Evolutionary conservation across 2,329 filamentous ascomycete species (phyloP).

Genomic region (Colletotrichum horii): DNA sequence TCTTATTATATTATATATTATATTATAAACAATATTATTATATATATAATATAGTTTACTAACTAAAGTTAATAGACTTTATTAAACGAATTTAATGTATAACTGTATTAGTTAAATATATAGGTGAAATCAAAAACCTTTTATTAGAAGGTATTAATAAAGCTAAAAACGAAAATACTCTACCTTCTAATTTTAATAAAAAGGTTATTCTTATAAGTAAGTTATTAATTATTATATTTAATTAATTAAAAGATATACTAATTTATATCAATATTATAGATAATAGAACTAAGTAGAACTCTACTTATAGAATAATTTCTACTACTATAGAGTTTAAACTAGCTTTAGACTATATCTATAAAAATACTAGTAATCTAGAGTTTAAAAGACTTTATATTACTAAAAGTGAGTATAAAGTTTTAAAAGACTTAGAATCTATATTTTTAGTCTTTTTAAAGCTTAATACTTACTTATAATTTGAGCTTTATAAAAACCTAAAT

Average conservation of each 20-base stretch:
- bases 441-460: no score
- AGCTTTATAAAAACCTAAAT: no score
- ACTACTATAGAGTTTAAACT: no score
- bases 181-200: neutral
- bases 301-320: no score
- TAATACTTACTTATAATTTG: no score
- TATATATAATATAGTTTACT: neutral
- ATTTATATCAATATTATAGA: neutral
- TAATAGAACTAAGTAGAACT: no score
- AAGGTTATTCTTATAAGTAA: neutral
- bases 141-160: neutral
- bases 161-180: neutral
- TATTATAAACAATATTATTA: neutral
- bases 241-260: neutral
- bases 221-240: neutral
- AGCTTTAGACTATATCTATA: no score
- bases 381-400: no score
- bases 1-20: no score
- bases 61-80: neutral
- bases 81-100: neutral
- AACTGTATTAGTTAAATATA: neutral
- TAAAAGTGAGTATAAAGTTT: no score
- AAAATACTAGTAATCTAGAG: neutral
- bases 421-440: no score
- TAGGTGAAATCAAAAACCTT: neutral